Base-by-base conservation (phyloP, 2,329 filamentous ascomycete species). In the Alternaria arbusti region DNA sequence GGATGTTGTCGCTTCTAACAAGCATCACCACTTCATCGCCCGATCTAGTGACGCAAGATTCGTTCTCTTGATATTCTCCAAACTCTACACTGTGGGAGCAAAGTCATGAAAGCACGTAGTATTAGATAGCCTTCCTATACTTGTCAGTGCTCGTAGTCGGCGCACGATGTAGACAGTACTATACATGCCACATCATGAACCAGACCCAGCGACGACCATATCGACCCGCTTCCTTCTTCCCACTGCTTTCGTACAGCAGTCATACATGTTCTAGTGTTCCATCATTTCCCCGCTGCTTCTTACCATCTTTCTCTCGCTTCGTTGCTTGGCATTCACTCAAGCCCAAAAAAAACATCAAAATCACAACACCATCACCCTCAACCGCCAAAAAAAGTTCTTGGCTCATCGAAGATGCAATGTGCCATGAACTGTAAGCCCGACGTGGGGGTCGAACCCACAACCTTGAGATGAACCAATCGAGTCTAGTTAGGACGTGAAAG, bases 391-490 rank as follows among this genome's bases (percentile, higher is more conserved):
- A 32, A 32, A 15, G 13, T 32, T 4, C 3, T 32, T 13, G 0
- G 8, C 30, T 8, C 30, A 32, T 8, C 23, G 5, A 25, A 7
- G n/a, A 25, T 25, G 23, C 23, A 25, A 25, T 25, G 23, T 25
- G 6, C 23, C 23, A 7, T 7, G 23, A 25, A 25, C 23, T 25
- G 5, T 25, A 32, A 36, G 36, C 36, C 36, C 36, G 36, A 40
- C 36, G 36, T 40, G 36, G 36, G 36, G 36, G 36, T 40, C 49
- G 28, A 52, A 52, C 49, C 49, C 49, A 52, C 49, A 52, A 52
- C 49, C 49, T 52, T 52, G 49, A 52, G 49, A 52, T 52, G 15
- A 12, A 52, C 49, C 49, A 52, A 52, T 52, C 49, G 49, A 52
- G 49, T 52, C 49, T 52, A 20, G 9, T 52, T n/a, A 52, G 49